phyloP scores from a whole-genome alignment of 768 basidiomycete species.

The Xerocomellus amylosporus region DNA sequence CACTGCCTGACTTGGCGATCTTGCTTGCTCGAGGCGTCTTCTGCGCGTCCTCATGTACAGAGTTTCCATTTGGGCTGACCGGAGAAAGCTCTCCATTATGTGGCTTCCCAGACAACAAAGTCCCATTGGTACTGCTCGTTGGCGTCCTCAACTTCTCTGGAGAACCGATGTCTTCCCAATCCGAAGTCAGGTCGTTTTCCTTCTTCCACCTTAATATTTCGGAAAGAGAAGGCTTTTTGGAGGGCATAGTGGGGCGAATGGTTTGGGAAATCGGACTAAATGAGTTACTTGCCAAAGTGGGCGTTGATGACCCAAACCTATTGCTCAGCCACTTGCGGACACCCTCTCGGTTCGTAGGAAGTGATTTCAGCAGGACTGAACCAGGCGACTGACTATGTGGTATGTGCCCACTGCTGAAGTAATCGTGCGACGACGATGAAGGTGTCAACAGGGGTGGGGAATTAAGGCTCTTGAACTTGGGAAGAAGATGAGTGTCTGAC shows the following conservation, averaged over 20 bases:
- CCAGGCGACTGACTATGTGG: conserved; percentile 32
- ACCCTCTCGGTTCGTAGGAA: conserved; percentile 74
- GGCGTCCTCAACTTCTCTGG: conserved; percentile 47
- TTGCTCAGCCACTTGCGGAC: conserved; percentile 78
- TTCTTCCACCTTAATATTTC: conserved; percentile 60
- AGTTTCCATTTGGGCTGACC: conserved; percentile 27
- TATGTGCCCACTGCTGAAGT: conserved; percentile 38
- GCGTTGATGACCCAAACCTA: conserved; percentile 48
- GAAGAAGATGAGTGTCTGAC: conserved; percentile 63
- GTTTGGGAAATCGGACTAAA: conserved; percentile 33
- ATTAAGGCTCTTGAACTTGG: conserved; percentile 45
- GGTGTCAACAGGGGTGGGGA: conserved; percentile 43
- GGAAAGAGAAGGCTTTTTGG: conserved; percentile 65
- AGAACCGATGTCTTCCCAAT: conserved; percentile 63
- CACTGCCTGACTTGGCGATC: conserved; percentile 29
- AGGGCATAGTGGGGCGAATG: conserved; percentile 37
- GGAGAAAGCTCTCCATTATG: conserved; percentile 31
- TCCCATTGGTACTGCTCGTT: conserved; percentile 43
- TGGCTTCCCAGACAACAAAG: conserved; percentile 26
- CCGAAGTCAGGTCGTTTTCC: conserved; percentile 52
- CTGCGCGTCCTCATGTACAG: conserved; percentile 29
- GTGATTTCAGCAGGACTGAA: conserved; percentile 39
- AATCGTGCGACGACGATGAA: conserved; percentile 52
- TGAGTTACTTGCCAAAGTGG: conserved; percentile 38
- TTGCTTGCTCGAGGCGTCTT: conserved; percentile 37